A percentile compares a stretch with the other conserved stretches of the same genome.
Evolutionary conservation across 192 early-diverging fungal genomes (phyloP).

Genomic region (Coemansia sp.): DNA sequence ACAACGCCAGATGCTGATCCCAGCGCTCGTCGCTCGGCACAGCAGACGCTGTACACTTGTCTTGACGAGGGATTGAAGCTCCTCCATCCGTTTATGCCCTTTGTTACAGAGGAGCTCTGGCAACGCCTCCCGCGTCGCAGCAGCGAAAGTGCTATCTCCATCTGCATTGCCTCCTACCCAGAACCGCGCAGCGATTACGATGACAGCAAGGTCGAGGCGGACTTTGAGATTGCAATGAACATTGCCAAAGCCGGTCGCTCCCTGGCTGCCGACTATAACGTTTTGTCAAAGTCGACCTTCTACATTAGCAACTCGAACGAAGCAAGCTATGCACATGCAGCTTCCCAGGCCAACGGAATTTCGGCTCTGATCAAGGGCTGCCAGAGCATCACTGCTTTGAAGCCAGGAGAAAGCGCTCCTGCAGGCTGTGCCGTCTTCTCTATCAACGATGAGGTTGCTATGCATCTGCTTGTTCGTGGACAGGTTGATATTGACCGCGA

Average conservation of each 20-base stretch:
- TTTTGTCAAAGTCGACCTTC: constrained; percentile 56
- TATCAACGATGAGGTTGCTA: constrained; percentile 68
- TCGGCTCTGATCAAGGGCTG: constrained; percentile 72
- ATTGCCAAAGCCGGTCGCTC: constrained; percentile 77
- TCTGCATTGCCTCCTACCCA: constrained; percentile 65
- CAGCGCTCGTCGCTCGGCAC: constrained; percentile 61
- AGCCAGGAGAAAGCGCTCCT: constrained; percentile 59
- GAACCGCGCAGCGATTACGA: constrained; percentile 57
- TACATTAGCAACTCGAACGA: constrained; percentile 60
- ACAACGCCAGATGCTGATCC: constrained; percentile 63
- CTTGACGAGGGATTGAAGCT: constrained; percentile 88
- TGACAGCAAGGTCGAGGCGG: constrained; percentile 66
- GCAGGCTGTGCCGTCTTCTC: constrained; percentile 77
- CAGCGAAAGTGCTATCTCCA: constrained; percentile 58
- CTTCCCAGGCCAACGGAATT: constrained; percentile 65
- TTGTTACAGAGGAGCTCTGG: constrained; percentile 98
- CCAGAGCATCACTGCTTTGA: constrained; percentile 65
- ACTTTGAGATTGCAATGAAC: constrained; percentile 79
- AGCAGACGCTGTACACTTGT: constrained; percentile 93
- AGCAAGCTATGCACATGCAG: constrained; percentile 53
- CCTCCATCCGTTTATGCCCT: constrained; percentile 98
- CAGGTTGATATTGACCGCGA: constrained; percentile 82
- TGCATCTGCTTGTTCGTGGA: constrained; percentile 78
- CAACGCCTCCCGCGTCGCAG: constrained; percentile 88
- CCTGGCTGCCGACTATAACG: constrained; percentile 75